Base-by-base conservation (phyloP, 2,329 filamentous ascomycete genomes). In the Fonsecaea pugnacius region DNA sequence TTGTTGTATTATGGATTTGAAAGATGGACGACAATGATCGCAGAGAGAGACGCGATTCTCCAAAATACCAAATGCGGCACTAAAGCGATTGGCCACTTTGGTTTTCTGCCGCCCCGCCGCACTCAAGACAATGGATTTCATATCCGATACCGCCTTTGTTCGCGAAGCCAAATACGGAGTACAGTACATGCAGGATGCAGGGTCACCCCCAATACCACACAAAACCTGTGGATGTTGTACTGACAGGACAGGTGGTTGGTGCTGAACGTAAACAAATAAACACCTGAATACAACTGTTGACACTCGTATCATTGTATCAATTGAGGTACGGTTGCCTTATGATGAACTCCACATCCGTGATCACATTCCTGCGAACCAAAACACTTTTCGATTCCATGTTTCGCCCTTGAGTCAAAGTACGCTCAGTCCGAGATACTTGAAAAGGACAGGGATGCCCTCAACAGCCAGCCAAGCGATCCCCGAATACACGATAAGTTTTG, bases 401-500 rank as follows among this genome's bases (percentile, higher is more conserved):
- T 21, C 30, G 7, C 7, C 32, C 48, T 3, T 14, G 5, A 24
- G 18, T 65, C 62, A 67, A 30, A 60, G 48, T 14, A 68, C 53
- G 32, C 61, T 64, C 7, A 70, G 62, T n/a, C 70, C 67, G 46
- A 69, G 4, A 38, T 65, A 69, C 73, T 91, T 85, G 73, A 95
- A 93, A 46, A 91, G 76, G 30, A 91, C 79, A 0, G 91, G 91
- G 69, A 89, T 88, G n/a, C 84, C 81, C 70, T 91, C 90, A 1
- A 91, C 87, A 2, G 91, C 90, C 65, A 96, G 80, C 87, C 89
- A 92, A 58, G 84, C 92, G 75, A 96, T 96, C 92, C 94, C 95
- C 64, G 90, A 85, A 79, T 99, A 99, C 27, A 99, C 92, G 72
- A 99, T 90, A 66, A 99, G 78, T 79, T 97, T 98, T 4, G 95